phyloP scores from a whole-genome alignment of 495 filamentous ascomycete species.

The Chaetomium cochliodes region DNA sequence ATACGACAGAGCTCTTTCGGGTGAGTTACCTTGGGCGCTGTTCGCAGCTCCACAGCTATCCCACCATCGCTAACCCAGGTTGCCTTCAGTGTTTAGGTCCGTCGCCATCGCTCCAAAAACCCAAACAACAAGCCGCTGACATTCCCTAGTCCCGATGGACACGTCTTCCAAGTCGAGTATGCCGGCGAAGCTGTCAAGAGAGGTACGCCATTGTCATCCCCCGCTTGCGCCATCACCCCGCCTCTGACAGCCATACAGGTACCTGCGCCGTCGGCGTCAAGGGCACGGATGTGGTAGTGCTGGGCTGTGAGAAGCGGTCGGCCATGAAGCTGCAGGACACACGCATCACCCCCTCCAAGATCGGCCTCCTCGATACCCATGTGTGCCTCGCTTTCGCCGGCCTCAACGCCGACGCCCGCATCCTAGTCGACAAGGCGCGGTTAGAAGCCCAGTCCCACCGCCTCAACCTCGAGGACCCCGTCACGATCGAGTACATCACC shows the following conservation, averaged over 20 bases:
- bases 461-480: slow-evolving; percentile 96
- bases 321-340: slow-evolving; percentile 99
- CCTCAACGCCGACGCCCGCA: slow-evolving; percentile 94
- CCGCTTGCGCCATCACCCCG: not conserved
- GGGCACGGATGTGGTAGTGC: slow-evolving; percentile 87
- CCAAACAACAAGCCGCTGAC: slow-evolving; percentile 37
- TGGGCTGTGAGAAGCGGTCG: slow-evolving; percentile 97
- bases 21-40: slow-evolving; percentile 52
- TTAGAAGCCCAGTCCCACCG: slow-evolving; percentile 97
- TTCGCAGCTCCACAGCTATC: slow-evolving; percentile 18
- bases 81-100: slow-evolving; percentile 62
- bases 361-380: slow-evolving; percentile 89
- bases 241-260: slow-evolving; percentile 51
- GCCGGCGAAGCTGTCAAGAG: slow-evolving; percentile 97
- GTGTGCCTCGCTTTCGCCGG: slow-evolving; percentile 96
- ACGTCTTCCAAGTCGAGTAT: slow-evolving; percentile 99
- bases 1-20: slow-evolving; percentile 93
- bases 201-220: slow-evolving; percentile 55
- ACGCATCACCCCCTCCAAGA: slow-evolving; percentile 97
- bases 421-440: slow-evolving; percentile 94
- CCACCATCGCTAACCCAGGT: slow-evolving; percentile 40
- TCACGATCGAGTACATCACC: slow-evolving; percentile 97
- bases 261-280: slow-evolving; percentile 98
- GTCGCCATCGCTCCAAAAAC: slow-evolving; percentile 35
- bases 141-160: slow-evolving; percentile 80